Conservation (phyloP, 306 rosid species). For the Dryas alaskensis region DNA sequence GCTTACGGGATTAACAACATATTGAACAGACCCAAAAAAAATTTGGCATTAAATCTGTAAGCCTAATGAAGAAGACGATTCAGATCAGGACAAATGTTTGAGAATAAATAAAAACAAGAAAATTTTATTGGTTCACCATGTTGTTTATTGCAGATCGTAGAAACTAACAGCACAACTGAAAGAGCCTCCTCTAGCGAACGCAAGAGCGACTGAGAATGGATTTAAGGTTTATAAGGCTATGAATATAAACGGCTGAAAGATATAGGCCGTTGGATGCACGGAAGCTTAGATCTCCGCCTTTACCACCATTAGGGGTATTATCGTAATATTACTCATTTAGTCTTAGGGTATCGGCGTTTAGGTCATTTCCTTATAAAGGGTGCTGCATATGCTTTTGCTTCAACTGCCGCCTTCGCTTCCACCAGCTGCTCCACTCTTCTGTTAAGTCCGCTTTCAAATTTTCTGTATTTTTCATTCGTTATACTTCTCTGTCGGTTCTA, state of each 20-base stretch:
- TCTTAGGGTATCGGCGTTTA: background rate
- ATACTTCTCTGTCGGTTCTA: background rate
- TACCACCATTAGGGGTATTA: background rate
- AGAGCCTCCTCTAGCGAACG: background rate
- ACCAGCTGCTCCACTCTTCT: background rate
- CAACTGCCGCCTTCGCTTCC: background rate
- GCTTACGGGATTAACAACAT: background rate
- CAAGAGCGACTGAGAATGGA: background rate
- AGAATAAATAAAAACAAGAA: background rate
- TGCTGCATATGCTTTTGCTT: no score
- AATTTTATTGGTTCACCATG: background rate
- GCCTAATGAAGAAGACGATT: background rate
- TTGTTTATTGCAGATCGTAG: background rate
- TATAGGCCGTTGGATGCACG: background rate
- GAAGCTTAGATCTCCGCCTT: background rate
- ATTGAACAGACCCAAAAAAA: background rate
- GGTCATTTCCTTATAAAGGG: background rate
- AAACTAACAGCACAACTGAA: background rate
- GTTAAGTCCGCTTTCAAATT: no score
- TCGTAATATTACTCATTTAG: background rate
- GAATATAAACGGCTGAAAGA: background rate
- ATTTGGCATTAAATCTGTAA: background rate
- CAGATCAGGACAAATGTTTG: background rate
- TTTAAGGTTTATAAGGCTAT: background rate
- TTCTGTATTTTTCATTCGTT: background rate